Conservation (phyloP, 495 filamentous ascomycete genomes). For the Sphaerosporella brunnea region DNA sequence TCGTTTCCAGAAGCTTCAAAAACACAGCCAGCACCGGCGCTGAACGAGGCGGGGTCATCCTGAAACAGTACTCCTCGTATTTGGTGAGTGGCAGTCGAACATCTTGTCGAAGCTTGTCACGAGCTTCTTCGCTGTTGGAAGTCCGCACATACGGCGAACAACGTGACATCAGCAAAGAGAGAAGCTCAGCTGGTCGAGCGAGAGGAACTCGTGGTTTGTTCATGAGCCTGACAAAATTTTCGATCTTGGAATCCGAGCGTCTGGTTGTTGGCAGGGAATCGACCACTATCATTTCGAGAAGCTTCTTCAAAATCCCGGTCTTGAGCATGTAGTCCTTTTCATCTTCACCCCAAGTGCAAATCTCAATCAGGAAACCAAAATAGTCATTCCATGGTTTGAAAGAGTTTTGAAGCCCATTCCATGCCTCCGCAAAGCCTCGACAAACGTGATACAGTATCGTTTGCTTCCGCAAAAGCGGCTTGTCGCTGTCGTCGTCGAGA, state of each 20-base stretch:
- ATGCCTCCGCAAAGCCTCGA: constrained; percentile 34
- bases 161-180: neutral
- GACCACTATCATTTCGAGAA: constrained; percentile 19
- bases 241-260: constrained; percentile 15
- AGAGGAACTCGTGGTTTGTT: neutral
- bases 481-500: constrained; percentile 30
- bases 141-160: constrained; percentile 2
- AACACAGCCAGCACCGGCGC: neutral
- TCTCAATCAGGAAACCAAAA: constrained; percentile 46
- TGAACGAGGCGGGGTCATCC: neutral
- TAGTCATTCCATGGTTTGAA: constrained; percentile 64
- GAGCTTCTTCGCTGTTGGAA: constrained; percentile 23
- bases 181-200: neutral
- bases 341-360: constrained; percentile 32
- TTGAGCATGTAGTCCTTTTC: constrained; percentile 21
- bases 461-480: constrained; percentile 25
- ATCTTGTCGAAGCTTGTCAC: neutral
- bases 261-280: constrained; percentile 16
- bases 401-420: constrained; percentile 37
- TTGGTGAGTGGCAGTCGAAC: neutral
- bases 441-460: constrained; percentile 40
- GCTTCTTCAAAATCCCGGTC: constrained; percentile 16
- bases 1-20: neutral
- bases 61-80: constrained; percentile 2
- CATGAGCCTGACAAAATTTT: constrained; percentile 21